Conservation (phyloP, 1,284 basidiomycete species). For the Coriolopsis trogii region DNA sequence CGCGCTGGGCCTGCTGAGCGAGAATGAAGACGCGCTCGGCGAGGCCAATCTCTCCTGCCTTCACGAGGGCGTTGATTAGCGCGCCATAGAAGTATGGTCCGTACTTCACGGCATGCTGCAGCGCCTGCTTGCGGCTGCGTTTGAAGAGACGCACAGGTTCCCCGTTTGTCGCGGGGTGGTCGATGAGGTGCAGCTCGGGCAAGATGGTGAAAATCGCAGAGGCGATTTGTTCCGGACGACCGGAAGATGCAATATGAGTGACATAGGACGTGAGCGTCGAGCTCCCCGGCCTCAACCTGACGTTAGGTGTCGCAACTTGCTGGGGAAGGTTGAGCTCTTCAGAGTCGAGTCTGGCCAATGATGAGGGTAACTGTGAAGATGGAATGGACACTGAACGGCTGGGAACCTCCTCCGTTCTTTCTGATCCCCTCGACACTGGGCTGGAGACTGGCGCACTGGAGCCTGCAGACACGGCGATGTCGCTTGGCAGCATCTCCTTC, state of each 20-base stretch:
- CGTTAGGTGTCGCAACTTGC: slow-evolving; percentile 10
- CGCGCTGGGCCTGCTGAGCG: slow-evolving; percentile 56
- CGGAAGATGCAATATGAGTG: slow-evolving; percentile 51
- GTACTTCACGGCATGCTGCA: slow-evolving; percentile 47
- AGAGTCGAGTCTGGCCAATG: slow-evolving; percentile 7
- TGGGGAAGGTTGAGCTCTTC: slow-evolving; percentile 23
- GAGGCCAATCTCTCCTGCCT: slow-evolving; percentile 55
- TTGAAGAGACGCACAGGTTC: slow-evolving; percentile 20
- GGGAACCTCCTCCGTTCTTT: neutral
- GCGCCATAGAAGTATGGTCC: slow-evolving; percentile 63
- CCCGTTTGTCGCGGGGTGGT: slow-evolving; percentile 41
- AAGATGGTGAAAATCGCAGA: slow-evolving; percentile 52
- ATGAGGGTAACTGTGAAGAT: slow-evolving; percentile 1
- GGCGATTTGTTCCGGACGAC: slow-evolving; percentile 46
- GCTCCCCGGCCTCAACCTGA: slow-evolving; percentile 32
- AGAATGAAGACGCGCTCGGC: slow-evolving; percentile 68
- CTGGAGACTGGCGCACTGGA: too few relatives aligned
- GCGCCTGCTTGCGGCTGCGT: slow-evolving; percentile 33
- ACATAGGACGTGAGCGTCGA: slow-evolving; percentile 58
- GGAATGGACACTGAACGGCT: neutral
- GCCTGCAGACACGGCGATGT: too few relatives aligned
- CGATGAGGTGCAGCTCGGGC: slow-evolving; percentile 51
- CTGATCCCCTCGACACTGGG: too few relatives aligned
- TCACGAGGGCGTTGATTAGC: slow-evolving; percentile 62
- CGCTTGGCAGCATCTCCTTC: neutral